phyloP scores from a whole-genome alignment of 163 green algal genomes.

The Chloroidium sp. region DNA sequence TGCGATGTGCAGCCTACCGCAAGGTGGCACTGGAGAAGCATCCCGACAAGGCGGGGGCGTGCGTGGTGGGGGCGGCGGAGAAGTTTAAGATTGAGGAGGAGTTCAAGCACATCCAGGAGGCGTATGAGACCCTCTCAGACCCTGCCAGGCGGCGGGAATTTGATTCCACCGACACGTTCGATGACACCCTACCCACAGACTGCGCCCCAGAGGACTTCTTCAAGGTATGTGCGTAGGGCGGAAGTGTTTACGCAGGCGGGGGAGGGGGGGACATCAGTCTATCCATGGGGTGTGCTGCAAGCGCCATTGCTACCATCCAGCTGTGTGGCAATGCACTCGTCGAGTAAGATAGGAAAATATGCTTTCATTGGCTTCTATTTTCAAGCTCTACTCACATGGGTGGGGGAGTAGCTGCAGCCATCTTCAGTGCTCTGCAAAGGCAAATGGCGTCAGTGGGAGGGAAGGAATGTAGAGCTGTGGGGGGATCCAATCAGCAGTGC shows the following conservation, averaged over 20 bases:
- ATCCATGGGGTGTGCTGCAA: background rate
- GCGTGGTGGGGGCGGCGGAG: constrained; percentile 41
- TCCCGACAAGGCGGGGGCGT: constrained; percentile 76
- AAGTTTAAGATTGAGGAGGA: constrained; percentile 56
- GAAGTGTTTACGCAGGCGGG: background rate
- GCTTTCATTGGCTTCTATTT: no score
- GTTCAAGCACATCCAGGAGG: constrained; percentile 68
- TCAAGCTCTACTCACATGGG: no score
- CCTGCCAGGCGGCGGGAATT: constrained; percentile 78
- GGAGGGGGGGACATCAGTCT: background rate
- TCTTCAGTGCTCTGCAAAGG: no score
- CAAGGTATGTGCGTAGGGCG: constrained; percentile 36
- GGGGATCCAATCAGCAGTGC: no score
- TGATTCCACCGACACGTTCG: constrained; percentile 90
- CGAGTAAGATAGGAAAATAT: no score
- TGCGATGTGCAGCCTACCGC: constrained; percentile 54
- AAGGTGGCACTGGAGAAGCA: constrained; percentile 76
- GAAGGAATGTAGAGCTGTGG: no score
- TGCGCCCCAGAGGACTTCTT: constrained; percentile 81
- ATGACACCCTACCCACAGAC: constrained; percentile 79
- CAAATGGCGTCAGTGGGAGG: no score
- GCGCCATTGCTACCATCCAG: no score
- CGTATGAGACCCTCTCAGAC: constrained; percentile 90
- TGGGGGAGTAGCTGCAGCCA: no score
- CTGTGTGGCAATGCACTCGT: no score